These are phyloP conservation scores for Tolypocladium nubicola DNA, from an alignment of 2,329 filamentous ascomycete species.

Conservation along the genomic window DNA sequence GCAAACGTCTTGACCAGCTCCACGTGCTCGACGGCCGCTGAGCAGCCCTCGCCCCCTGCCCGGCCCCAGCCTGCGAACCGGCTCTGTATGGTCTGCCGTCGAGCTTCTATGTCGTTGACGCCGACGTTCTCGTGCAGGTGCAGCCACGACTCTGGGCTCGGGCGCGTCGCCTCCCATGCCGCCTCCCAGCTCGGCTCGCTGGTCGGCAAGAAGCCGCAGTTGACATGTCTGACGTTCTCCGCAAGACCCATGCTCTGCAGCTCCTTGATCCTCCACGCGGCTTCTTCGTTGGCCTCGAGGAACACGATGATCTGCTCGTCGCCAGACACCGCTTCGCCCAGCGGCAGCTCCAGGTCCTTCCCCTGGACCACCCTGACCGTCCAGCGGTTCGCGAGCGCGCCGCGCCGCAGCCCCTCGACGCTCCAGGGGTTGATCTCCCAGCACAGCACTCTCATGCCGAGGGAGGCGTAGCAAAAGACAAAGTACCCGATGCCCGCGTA, in stretches of 20 bases:
- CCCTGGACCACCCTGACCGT: slow-evolving; percentile 40
- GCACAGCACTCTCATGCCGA: slow-evolving; percentile 65
- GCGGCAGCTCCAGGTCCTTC: slow-evolving; percentile 24
- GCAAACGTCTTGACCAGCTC: slow-evolving; percentile 61
- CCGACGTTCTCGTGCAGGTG: slow-evolving; percentile 60
- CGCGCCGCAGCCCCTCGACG: slow-evolving; percentile 70
- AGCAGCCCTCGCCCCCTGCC: slow-evolving; percentile 8
- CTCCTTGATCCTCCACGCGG: slow-evolving; percentile 29
- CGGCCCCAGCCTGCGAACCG: slow-evolving; percentile 29
- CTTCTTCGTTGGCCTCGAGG: slow-evolving; percentile 54
- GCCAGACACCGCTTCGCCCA: slow-evolving; percentile 27
- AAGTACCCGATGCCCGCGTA: slow-evolving; percentile 96
- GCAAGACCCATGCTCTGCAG: slow-evolving; percentile 23
- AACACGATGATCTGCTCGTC: slow-evolving; percentile 54
- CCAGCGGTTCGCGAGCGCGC: slow-evolving; percentile 62
- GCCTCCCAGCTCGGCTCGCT: slow-evolving; percentile 43
- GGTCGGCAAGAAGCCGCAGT: slow-evolving; percentile 51
- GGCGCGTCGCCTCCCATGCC: slow-evolving; percentile 34
- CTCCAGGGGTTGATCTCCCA: slow-evolving; percentile 91
- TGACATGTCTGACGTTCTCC: slow-evolving; percentile 43
- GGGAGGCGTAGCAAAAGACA: slow-evolving; percentile 67
- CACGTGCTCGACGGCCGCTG: slow-evolving; percentile 39
- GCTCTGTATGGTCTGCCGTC: slow-evolving; percentile 34
- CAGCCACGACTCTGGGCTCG: slow-evolving; percentile 37
- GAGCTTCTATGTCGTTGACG: slow-evolving; percentile 37